Base-by-base conservation (phyloP, 2,329 filamentous ascomycete genomes). In the Pseudogymnoascus sp. region DNA sequence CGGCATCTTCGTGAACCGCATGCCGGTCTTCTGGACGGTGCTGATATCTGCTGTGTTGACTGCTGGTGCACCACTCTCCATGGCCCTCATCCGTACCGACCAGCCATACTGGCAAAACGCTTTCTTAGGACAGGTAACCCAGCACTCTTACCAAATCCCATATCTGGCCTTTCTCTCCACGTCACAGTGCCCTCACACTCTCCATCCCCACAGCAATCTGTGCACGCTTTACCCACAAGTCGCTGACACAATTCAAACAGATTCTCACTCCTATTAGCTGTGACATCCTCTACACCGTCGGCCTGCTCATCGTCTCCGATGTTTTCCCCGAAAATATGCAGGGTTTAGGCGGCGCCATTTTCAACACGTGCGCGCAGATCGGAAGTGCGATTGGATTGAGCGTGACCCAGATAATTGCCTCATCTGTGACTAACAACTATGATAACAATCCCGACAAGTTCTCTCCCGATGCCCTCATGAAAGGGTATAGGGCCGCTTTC, bases 261-360 rank as follows among this genome's bases (percentile, higher is more conserved):
- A 62, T 78, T 0, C 69, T 81, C 15, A 68, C 71, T 13, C 79
- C 79, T 0, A 67, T 81, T 3, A 75, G 72, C 8, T 70, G 64
- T 15, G 78, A 82, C 55, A 75, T 82, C 0, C 71, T 86, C 6
- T 85, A 83, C 67, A 85, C 80, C 0, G 77, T 86, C 3, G 80
- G 77, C 0, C 72, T 81, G 9, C 75, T 86, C 18, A 73, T 84
- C 6, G 77, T 86, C 4, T 77, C 78, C 0, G 78, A 81, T 10
- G 77, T 74, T 2, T 86, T 86, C 64, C 79, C 81, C 0, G 74
- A 77, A 18, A 72, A 81, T 8, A 83, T 77, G 1, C 83, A 87
- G 64, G 81, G 80, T 0, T 72, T 87, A 0, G 83, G 82, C 0
- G 84, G 84, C 0, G 83, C 81, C 0, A 83, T 87, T 0, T 86